Percentiles rank a stretch among this genome's conserved stretches.
These are phyloP conservation scores for Striga hermonthica DNA, from an alignment of 305 asterid genomes.

Conservation along the genomic window DNA sequence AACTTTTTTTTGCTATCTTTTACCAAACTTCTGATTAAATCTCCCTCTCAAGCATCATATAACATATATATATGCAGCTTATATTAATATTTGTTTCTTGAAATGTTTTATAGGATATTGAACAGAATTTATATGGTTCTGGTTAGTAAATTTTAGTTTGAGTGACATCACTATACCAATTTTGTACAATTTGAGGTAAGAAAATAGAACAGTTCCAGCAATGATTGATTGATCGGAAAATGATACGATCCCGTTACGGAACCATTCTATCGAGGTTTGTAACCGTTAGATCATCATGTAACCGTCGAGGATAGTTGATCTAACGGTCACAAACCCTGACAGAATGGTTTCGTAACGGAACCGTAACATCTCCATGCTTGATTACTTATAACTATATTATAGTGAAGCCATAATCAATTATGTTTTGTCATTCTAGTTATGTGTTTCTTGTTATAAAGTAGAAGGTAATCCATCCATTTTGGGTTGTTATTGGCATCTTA, in stretches of 20 bases:
- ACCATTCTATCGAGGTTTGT: too few relatives aligned
- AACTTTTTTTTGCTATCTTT: slow-evolving; percentile 29
- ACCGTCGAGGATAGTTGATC: too few relatives aligned
- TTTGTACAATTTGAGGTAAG: too few relatives aligned
- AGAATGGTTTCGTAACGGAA: slow-evolving; percentile 2
- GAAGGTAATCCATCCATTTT: slow-evolving; percentile 38
- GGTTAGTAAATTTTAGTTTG: background rate
- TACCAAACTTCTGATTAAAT: slow-evolving; percentile 62
- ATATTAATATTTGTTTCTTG: slow-evolving; percentile 26
- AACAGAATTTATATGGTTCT: background rate
- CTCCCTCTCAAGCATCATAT: slow-evolving; percentile 45
- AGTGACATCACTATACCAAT: too few relatives aligned
- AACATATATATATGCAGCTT: slow-evolving; percentile 5
- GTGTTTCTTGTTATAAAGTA: slow-evolving; percentile 8
- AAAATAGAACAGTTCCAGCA: too few relatives aligned
- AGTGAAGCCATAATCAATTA: background rate
- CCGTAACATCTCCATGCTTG: too few relatives aligned
- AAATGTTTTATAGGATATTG: background rate
- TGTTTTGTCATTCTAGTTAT: slow-evolving; percentile 30
- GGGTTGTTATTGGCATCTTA: slow-evolving; percentile 42
- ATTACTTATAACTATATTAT: slow-evolving; percentile 26
- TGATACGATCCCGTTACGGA: too few relatives aligned
- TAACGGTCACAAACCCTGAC: too few relatives aligned
- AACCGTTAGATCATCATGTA: too few relatives aligned
- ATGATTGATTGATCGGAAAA: too few relatives aligned